A percentile compares a stretch with the other conserved stretches of the same genome.
Conservation (phyloP, 768 basidiomycete species). For the Mycena galopus region DNA sequence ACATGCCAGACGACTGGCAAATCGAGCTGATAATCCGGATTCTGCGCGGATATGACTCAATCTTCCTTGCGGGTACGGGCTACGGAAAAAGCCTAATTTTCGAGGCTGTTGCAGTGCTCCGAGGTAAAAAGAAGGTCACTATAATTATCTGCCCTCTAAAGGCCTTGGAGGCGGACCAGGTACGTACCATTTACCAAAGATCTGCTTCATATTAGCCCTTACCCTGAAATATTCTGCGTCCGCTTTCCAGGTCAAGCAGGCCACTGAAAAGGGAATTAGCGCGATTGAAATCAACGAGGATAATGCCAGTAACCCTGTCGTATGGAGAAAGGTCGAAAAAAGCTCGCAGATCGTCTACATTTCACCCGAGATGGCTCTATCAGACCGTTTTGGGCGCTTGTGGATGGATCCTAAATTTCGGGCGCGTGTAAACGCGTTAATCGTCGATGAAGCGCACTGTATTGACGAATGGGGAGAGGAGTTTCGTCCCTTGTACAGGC, state of each 20-base stretch:
- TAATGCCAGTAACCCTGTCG: neutral
- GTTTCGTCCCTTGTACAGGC: constrained; percentile 38
- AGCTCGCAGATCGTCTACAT: neutral
- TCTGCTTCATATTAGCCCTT: too few relatives aligned
- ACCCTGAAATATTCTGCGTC: too few relatives aligned
- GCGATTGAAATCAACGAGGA: constrained; percentile 21
- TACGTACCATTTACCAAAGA: constrained; percentile 26
- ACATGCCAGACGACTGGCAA: constrained; percentile 34
- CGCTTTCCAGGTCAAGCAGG: too few relatives aligned
- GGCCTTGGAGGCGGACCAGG: constrained; percentile 46
- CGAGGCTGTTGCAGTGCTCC: constrained; percentile 39
- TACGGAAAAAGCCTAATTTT: constrained; percentile 47
- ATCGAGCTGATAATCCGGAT: constrained; percentile 6
- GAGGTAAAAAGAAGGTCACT: constrained; percentile 31
- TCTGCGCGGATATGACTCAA: neutral
- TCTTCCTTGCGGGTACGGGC: constrained; percentile 42
- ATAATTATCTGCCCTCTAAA: constrained; percentile 46
- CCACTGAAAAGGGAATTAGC: constrained; percentile 1
- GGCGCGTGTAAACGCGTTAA: constrained; percentile 34
- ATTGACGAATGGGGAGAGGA: constrained; percentile 26
- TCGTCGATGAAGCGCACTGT: constrained; percentile 49
- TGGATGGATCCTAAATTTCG: constrained; percentile 47
- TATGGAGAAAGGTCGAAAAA: constrained; percentile 2
- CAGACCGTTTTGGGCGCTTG: constrained; percentile 41
- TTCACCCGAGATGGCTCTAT: constrained; percentile 37